Conservation (phyloP, 306 rosid species). For the Prunus salicina region DNA sequence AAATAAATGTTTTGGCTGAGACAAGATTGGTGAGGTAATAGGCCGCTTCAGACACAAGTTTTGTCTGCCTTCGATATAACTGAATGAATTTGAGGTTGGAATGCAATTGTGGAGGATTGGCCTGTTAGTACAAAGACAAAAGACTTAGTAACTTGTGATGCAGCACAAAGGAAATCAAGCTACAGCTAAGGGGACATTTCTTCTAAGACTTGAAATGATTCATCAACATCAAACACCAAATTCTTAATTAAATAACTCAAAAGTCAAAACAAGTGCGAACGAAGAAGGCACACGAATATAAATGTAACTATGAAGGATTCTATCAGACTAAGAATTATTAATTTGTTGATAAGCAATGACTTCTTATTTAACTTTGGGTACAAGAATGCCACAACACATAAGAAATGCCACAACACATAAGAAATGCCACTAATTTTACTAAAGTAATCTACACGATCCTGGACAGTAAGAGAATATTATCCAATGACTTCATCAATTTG, state of each 20-base stretch:
- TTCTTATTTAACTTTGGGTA: background rate
- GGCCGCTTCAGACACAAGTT: conserved; percentile 55
- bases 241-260: background rate
- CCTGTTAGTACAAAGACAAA: conserved; percentile 35
- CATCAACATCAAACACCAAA: background rate
- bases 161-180: background rate
- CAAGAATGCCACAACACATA: background rate
- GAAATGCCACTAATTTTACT: background rate
- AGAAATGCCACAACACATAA: background rate
- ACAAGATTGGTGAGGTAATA: conserved; percentile 58
- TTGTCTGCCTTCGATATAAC: conserved; percentile 57
- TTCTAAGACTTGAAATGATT: background rate
- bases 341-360: background rate
- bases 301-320: background rate
- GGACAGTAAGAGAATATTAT: background rate
- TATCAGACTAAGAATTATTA: background rate
- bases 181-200: background rate
- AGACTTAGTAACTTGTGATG: conserved; percentile 6
- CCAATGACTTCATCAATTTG: background rate
- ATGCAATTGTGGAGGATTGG: conserved; percentile 70
- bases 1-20: conserved; percentile 55
- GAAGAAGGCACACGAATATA: background rate
- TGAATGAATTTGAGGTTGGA: conserved; percentile 69
- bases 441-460: conserved; percentile 4
- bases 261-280: background rate